phyloP scores from a whole-genome alignment of 2,329 filamentous ascomycete genomes.

The Claviceps capensis region DNA sequence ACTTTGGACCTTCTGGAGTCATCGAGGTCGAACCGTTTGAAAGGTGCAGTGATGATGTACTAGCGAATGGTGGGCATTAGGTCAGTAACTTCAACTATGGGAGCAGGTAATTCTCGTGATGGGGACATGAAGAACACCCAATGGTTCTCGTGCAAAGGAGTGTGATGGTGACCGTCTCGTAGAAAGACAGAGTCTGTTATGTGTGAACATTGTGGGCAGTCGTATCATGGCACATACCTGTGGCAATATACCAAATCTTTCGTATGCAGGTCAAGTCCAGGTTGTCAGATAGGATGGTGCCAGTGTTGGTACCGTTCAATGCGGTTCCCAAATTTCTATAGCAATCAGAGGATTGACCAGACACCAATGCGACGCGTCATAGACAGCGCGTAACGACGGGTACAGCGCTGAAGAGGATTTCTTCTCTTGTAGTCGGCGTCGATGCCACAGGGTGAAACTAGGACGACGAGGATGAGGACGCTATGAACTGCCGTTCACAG shows the following conservation, averaged over 20 bases:
- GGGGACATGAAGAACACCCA: not conserved
- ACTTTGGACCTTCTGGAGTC: not conserved
- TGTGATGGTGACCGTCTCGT: not conserved
- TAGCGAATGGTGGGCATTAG: not conserved
- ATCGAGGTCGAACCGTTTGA: not conserved
- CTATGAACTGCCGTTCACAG: not conserved
- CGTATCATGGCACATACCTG: not conserved
- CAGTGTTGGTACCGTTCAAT: not conserved
- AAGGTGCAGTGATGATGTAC: not conserved
- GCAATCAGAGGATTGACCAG: not conserved
- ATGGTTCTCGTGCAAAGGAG: not conserved
- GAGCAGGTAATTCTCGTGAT: not conserved
- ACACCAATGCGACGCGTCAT: not conserved
- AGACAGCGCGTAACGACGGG: not conserved
- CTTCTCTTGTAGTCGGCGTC: not conserved
- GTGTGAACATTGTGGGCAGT: not conserved
- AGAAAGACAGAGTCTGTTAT: not conserved
- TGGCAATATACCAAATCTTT: not conserved
- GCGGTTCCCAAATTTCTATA: not conserved
- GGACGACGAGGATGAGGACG: not conserved
- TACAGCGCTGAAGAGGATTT: not conserved
- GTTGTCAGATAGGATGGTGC: not conserved
- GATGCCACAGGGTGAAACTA: not conserved
- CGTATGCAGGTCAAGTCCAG: not conserved
- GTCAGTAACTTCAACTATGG: not conserved